Conservation (phyloP, 495 filamentous ascomycete species). For the Neurospora hispaniola region DNA sequence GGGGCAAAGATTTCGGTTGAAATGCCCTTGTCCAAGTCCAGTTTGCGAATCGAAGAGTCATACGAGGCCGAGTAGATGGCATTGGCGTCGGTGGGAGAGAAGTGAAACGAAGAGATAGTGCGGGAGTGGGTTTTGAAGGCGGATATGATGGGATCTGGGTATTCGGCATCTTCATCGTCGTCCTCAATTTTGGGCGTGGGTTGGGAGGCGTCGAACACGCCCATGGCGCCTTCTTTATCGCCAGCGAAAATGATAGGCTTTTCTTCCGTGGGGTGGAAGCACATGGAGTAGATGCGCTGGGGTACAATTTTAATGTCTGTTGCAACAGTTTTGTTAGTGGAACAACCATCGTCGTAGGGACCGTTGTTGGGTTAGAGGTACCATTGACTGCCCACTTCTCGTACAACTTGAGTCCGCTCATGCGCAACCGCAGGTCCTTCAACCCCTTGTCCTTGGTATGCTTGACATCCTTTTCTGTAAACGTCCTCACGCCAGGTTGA, state of each 20-base stretch:
- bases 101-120: slow-evolving; percentile 75
- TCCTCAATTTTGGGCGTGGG: slow-evolving; percentile 39
- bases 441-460: slow-evolving; percentile 69
- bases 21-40: slow-evolving; percentile 71
- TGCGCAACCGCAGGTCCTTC: slow-evolving; percentile 64
- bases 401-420: slow-evolving; percentile 72
- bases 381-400: slow-evolving; percentile 70
- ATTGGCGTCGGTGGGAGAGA: slow-evolving; percentile 58
- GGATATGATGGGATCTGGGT: slow-evolving; percentile 59
- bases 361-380: slow-evolving; percentile 22
- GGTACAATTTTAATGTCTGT: slow-evolving; percentile 86
- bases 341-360: background rate
- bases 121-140: slow-evolving; percentile 83
- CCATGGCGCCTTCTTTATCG: slow-evolving; percentile 88
- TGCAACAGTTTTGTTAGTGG: slow-evolving; percentile 8
- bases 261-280: slow-evolving; percentile 75
- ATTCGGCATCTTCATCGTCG: slow-evolving; percentile 45
- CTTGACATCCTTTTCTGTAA: slow-evolving; percentile 67
- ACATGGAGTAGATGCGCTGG: slow-evolving; percentile 77
- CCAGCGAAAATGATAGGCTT: slow-evolving; percentile 92
- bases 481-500: slow-evolving; percentile 69
- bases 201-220: slow-evolving; percentile 86
- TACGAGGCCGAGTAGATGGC: slow-evolving; percentile 83
- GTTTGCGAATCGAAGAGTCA: slow-evolving; percentile 80
- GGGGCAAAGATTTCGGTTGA: slow-evolving; percentile 74